phyloP scores from a whole-genome alignment of 768 basidiomycete species.

The Termitomyces eurrhizus region DNA sequence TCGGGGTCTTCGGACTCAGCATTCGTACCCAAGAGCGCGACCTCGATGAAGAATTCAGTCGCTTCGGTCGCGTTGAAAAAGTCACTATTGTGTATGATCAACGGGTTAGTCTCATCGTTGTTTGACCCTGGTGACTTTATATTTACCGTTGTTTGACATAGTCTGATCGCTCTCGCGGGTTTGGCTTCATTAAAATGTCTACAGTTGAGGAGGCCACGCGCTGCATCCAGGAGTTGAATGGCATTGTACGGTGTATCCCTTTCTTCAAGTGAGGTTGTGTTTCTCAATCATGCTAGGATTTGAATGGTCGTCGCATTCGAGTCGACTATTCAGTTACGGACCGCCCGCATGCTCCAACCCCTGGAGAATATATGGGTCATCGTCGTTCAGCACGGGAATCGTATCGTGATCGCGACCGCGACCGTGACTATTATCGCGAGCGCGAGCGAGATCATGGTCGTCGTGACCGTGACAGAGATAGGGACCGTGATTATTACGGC shows the following conservation, averaged over 20 bases:
- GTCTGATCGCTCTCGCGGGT: conserved; percentile 96
- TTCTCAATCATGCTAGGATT: conserved; percentile 48
- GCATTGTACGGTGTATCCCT: conserved; percentile 56
- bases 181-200: conserved; percentile 96
- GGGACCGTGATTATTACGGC: conserved; percentile 60
- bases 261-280: not conserved
- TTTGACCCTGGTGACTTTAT: not conserved
- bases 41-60: conserved; percentile 89
- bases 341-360: conserved; percentile 92
- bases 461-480: conserved; percentile 49
- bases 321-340: conserved; percentile 97
- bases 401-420: conserved; percentile 33
- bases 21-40: conserved; percentile 93
- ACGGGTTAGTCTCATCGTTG: conserved; percentile 54
- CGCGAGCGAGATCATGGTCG: conserved; percentile 50
- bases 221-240: conserved; percentile 90
- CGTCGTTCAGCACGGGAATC: conserved; percentile 52
- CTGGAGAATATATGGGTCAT: conserved; percentile 97
- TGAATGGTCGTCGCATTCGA: conserved; percentile 93
- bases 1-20: conserved; percentile 98
- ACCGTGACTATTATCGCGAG: conserved; percentile 45
- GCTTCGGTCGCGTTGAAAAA: conserved; percentile 89
- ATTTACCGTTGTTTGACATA: conserved; percentile 26
- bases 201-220: conserved; percentile 82
- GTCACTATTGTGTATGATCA: conserved; percentile 97